These are phyloP conservation scores for Saccharomyces eubayanus DNA, from an alignment of 805 yeast species.

Conservation along the genomic window DNA sequence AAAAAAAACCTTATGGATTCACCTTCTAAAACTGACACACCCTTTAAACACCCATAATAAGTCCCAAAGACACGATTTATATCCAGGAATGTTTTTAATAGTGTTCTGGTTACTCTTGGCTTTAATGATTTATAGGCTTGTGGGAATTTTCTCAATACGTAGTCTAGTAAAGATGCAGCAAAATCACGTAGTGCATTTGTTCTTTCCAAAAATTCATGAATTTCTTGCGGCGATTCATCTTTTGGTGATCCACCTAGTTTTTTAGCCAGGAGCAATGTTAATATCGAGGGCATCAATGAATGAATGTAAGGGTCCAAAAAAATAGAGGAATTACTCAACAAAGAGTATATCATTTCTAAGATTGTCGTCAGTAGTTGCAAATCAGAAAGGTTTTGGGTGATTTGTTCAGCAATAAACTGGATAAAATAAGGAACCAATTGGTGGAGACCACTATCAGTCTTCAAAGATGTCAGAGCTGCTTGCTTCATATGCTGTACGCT, in stretches of 20 bases:
- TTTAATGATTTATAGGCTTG: slow-evolving; percentile 80
- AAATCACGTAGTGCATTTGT: slow-evolving; percentile 68
- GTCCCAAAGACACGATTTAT: slow-evolving; percentile 79
- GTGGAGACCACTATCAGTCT: slow-evolving; percentile 91
- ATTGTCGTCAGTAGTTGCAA: slow-evolving; percentile 66
- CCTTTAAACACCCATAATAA: slow-evolving; percentile 84
- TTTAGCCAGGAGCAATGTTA: slow-evolving; percentile 83
- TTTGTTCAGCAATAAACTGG: slow-evolving; percentile 91
- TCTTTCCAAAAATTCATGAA: slow-evolving; percentile 32
- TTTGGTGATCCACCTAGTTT: slow-evolving; percentile 55
- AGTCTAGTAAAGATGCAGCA: slow-evolving; percentile 74
- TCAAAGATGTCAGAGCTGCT: slow-evolving; percentile 78
- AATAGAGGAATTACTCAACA: slow-evolving; percentile 72
- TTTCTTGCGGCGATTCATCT: slow-evolving; percentile 16
- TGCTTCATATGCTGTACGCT: slow-evolving; percentile 41
- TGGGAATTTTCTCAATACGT: slow-evolving; percentile 72
- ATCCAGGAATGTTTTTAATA: slow-evolving; percentile 83
- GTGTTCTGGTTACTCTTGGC: slow-evolving; percentile 89
- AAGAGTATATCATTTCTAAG: slow-evolving; percentile 80
- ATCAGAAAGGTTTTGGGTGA: slow-evolving; percentile 76
- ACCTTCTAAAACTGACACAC: slow-evolving; percentile 72
- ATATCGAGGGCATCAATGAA: slow-evolving; percentile 91
- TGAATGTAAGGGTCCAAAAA: slow-evolving; percentile 94
- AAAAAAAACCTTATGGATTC: slow-evolving; percentile 81
- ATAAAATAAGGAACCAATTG: slow-evolving; percentile 94